Base-by-base conservation (phyloP, 177 flowering plant genomes). In the Vitis hybrid region DNA sequence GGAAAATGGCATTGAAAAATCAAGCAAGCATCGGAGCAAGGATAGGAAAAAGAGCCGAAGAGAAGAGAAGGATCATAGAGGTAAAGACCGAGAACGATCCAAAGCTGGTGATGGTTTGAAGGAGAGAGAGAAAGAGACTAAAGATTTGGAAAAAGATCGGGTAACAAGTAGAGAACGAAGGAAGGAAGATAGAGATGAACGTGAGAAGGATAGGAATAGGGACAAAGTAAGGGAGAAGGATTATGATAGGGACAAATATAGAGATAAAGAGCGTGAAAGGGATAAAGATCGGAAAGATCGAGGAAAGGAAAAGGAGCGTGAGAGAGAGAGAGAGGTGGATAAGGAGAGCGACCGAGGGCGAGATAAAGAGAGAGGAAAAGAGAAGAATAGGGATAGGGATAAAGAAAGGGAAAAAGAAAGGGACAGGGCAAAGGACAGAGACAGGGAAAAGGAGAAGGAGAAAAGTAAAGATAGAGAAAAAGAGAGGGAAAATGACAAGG, bases 1-100 rank as follows among this genome's bases (percentile, higher is more conserved):
- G 21, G 80, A 72, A 66, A 74, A 74, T 62, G 84, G 63, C 6
- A 56, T 30, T 23, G 87, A 81, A 56, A 79, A 77, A 72, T 71
- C 72, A 2, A 79, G 80, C 58, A 84, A 74, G 79, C 83, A 81
- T 68, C 75, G 87, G 19, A 84, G 83, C 71, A 89, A 84, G 80
- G 91, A 91, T 61, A 74, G 77, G 75, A 85, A 81, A 75, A 88
- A 82, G 79, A 81, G 82, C 23, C 77, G 83, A 6, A 80, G 82
- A 62, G 91, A 84, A 48, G 92, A 86, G 56, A 86, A 80, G 78
- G 89, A 84, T 45, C 81, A 82, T 30, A 75, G 79, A 62, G 78
- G 82, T 68, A 82, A 72, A 70, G 87, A 86, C 62, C 76, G 75
- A 65, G 89, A 80, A 64, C 73, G 82, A 30, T 64, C 75, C 1